Conservation (phyloP, 306 rosid genomes). For the Ochetophila trinervis region DNA sequence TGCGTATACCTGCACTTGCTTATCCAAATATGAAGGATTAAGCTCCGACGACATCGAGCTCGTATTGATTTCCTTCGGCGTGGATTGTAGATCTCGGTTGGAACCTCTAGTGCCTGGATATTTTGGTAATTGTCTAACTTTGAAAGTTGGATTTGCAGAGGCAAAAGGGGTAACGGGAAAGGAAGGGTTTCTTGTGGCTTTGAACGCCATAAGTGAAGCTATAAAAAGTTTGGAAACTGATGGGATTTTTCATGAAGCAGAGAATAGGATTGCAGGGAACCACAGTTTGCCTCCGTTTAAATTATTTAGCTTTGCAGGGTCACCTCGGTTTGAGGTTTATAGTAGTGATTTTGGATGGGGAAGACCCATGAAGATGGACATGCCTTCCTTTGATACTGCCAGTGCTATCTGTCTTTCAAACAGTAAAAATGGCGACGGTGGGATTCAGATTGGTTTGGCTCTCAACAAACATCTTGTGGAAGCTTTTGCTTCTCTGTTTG, state of each 20-base stretch:
- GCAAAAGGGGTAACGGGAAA: conserved; percentile 17
- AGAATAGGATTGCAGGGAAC: conserved; percentile 8
- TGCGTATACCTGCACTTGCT: conserved; percentile 28
- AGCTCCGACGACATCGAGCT: neutral
- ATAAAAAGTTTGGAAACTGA: conserved; percentile 13
- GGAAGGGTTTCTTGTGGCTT: conserved; percentile 29
- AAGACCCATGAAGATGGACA: conserved; percentile 34
- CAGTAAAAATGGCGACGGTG: conserved; percentile 29
- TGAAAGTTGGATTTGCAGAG: neutral
- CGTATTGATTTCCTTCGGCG: neutral
- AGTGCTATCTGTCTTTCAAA: conserved; percentile 24
- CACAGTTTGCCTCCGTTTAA: neutral
- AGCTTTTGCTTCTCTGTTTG: conserved; percentile 23
- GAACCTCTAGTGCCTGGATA: conserved; percentile 16
- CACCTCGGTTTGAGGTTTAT: conserved; percentile 35
- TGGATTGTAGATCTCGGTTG: conserved; percentile 24
- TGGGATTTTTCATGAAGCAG: conserved; percentile 16
- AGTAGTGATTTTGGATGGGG: conserved; percentile 53
- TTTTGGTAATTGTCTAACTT: conserved; percentile 21
- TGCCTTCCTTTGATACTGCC: conserved; percentile 22
- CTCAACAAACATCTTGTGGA: conserved; percentile 16
- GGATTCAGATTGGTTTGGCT: conserved; percentile 28
- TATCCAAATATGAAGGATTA: conserved; percentile 23
- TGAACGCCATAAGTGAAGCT: conserved; percentile 16
- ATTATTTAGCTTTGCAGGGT: conserved; percentile 19